Base-by-base conservation (phyloP, 1,139 yeast species). In the Pichia sp. region DNA sequence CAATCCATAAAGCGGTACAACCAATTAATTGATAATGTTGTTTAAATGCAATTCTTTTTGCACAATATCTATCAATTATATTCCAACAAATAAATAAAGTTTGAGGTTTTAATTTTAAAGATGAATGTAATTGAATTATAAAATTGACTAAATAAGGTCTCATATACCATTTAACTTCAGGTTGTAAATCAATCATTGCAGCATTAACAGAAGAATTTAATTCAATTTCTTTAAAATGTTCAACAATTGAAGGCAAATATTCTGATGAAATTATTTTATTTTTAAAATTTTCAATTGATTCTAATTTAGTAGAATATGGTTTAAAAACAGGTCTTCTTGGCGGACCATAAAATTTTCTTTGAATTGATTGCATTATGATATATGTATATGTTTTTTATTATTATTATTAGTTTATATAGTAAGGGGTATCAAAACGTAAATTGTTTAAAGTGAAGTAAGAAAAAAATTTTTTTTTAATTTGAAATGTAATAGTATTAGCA, bases 1-100 rank as follows among this genome's bases (percentile, higher is more conserved):
- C 96, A 43, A 92, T 81, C 97, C 97, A 90, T 48, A 92, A 73
- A 5, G 96, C 87, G 2, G 96, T 85, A 61, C 96, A 86, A 2
- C 96, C 96, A 11, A 92, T 92, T 54, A 92, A 72, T 65, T 90
- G 97, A 65, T 88, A 89, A 65, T 92, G 97, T 57, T 89, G 81
- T 62, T 86, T 86, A 68, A 84, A 86, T n/a, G 90, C 95, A 26
- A 90, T 84, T 56, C 98, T 76, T 60, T 82, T 85, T 37, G 97
- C 86, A 64, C 96, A 84, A 70, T 92, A 92, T 54, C 96, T 79
- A 67, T 92, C 98, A 42, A 88, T 81, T 55, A 90, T 81, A 65
- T 82, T 83, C 64, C 88, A 75, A 46, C 95, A 83, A 51, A 86
- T 73, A 59, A 86, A 87, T 48, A 90, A 72, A 1, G 97, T 89